A percentile compares a stretch with the other conserved stretches of the same genome.
These are phyloP conservation scores for Barnettozyma botsteinii DNA, from an alignment of 805 yeast species.

Conservation along the genomic window DNA sequence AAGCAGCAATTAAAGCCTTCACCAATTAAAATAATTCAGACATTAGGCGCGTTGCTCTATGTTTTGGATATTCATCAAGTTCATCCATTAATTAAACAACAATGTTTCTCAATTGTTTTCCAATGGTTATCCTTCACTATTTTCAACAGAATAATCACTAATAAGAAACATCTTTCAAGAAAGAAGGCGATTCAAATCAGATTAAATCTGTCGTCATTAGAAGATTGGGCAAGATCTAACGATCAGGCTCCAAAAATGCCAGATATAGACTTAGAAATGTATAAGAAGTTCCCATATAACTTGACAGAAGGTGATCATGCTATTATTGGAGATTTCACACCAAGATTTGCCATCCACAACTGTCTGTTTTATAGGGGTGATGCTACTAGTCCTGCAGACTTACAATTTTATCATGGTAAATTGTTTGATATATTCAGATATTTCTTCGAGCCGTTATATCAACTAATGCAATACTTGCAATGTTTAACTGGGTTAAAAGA, in stretches of 20 bases:
- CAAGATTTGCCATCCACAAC: constrained; percentile 7
- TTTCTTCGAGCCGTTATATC: constrained; percentile 68
- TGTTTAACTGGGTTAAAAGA: constrained; percentile 67
- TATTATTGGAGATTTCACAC: constrained; percentile 2
- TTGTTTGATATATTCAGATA: constrained; percentile 58
- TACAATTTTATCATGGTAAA: constrained; percentile 58
- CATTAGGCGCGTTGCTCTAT: constrained; percentile 81
- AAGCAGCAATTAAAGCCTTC: constrained; percentile 81
- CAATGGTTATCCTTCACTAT: constrained; percentile 69
- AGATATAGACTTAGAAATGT: constrained; percentile 32
- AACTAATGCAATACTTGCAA: constrained; percentile 86
- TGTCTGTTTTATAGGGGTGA: constrained; percentile 18
- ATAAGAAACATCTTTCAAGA: constrained; percentile 68
- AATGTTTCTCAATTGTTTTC: constrained; percentile 70
- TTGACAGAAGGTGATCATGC: constrained; percentile 26
- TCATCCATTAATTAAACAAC: constrained; percentile 71
- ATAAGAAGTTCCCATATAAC: constrained; percentile 34
- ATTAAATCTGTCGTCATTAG: constrained; percentile 76
- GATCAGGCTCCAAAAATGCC: constrained; percentile 27
- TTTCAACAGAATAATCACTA: constrained; percentile 67
- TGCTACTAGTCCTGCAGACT: constrained; percentile 38
- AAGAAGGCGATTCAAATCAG: constrained; percentile 86
- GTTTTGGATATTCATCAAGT: constrained; percentile 78
- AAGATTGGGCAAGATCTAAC: constrained; percentile 78
- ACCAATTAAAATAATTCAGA: constrained; percentile 78